Base-by-base conservation (phyloP, 768 basidiomycete genomes). In the Coprinopsis strossmayeri region DNA sequence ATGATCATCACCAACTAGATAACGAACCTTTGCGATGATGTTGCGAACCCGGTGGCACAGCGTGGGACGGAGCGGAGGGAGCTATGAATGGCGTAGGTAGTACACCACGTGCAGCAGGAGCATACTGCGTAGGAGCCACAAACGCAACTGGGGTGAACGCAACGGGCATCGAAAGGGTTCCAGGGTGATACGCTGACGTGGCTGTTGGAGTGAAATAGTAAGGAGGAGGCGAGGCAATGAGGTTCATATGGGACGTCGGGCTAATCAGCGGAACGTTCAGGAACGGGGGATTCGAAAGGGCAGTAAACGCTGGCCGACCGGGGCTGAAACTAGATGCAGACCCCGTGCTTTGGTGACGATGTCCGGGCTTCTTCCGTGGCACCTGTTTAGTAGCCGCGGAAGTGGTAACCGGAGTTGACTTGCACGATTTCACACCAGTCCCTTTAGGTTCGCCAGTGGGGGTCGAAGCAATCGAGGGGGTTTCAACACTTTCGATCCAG, bases 121-220 rank as follows among this genome's bases (percentile, higher is more conserved):
- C 40, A 42, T 38, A 38, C 37, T 7, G 37, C 37, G 37, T 5
- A 7, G 37, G 12, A 9, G 48, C 20, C 20, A 49, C 30, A 24
- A 30, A 35, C 17, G 17, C 41, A 10, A 44, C 28, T 17, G 48
- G 48, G 10, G 30, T 18, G 13, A 30, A 41, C 21, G 41, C 27
- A 2, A 42, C 13, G 9, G 28, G 41, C 30, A 41, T 44, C 17
- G 38, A n/a, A n/a, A n/a, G n/a, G n/a, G n/a, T n/a, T n/a, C n/a
- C n/a, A 18, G 47, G 38, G 23, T 40, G 25, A 17, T 40, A 49
- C 18, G 38, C 35, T 13, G 40, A 28, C 21, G n/a, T n/a, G n/a
- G 49, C 35, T 25, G 24, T 21, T 20, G 49, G 32, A 26, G 12
- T 45, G 35, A 50, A 50, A 28, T 37, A 50, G 35, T 25, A 50